These are phyloP conservation scores for Corchorus capsularis DNA, from an alignment of 345 rosid genomes.

Conservation along the genomic window DNA sequence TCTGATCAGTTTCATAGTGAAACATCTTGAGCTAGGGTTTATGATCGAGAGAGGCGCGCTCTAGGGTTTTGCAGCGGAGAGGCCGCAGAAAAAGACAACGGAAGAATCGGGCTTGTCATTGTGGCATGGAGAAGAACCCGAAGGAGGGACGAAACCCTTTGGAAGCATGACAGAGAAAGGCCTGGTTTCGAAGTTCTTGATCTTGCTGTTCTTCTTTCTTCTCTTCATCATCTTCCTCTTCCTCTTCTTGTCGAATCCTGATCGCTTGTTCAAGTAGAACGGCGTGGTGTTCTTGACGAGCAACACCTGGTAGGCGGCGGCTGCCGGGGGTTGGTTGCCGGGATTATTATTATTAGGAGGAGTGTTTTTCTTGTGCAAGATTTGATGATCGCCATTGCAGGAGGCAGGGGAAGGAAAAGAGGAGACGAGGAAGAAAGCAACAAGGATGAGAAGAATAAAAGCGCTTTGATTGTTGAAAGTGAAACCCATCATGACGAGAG, in stretches of 20 bases:
- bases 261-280: constrained; percentile 8
- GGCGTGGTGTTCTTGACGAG: constrained; percentile 16
- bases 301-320: neutral
- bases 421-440: neutral
- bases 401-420: neutral
- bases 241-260: constrained; percentile 7
- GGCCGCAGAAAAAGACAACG: constrained; percentile 36
- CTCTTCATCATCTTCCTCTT: neutral
- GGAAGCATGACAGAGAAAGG: constrained; percentile 64
- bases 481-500: constrained; percentile 13
- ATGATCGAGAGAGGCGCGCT: neutral
- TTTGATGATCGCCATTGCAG: neutral
- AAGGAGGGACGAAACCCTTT: constrained; percentile 62
- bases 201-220: constrained; percentile 8
- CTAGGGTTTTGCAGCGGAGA: constrained; percentile 40
- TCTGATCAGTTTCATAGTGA: neutral
- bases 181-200: constrained; percentile 14
- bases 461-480: constrained; percentile 4
- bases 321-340: neutral
- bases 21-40: neutral
- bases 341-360: neutral
- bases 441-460: constrained; percentile 1
- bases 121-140: constrained; percentile 65
- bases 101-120: constrained; percentile 42
- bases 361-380: neutral